Evolutionary conservation across 2,329 filamentous ascomycete species (phyloP).

Genomic region (Ilyonectria destructans): DNA sequence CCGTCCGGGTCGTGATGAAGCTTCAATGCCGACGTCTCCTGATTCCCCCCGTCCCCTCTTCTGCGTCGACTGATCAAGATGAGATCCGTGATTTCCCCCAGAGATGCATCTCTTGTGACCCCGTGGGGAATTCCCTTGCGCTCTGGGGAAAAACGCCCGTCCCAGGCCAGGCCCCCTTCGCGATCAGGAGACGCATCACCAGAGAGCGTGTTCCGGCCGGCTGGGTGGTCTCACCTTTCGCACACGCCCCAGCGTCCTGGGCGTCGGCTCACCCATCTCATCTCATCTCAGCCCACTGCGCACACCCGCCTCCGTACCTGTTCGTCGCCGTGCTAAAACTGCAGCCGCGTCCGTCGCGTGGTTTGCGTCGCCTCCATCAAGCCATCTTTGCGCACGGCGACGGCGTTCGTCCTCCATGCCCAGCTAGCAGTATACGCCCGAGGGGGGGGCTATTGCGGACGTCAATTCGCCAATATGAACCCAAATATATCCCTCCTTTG

Average conservation of each 20-base stretch:
- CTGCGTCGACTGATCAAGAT: slow-evolving; percentile 22
- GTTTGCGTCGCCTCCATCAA: slow-evolving; percentile 31
- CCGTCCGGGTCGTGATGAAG: background rate
- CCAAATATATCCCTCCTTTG: background rate
- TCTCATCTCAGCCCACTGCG: slow-evolving; percentile 40
- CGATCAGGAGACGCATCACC: slow-evolving; percentile 16
- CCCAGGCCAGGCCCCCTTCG: background rate
- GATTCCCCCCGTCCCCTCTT: background rate
- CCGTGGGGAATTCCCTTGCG: slow-evolving; percentile 21
- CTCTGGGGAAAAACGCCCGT: background rate
- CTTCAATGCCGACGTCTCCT: background rate
- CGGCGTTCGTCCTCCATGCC: slow-evolving; percentile 33
- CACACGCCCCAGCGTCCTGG: slow-evolving; percentile 15
- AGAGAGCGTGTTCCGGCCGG: slow-evolving; percentile 2
- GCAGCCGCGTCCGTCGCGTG: slow-evolving; percentile 2
- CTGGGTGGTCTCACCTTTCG: slow-evolving; percentile 21
- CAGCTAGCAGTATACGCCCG: background rate
- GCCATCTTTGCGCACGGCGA: slow-evolving; percentile 23
- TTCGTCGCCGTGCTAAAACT: slow-evolving; percentile 24
- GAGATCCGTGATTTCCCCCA: slow-evolving; percentile 28
- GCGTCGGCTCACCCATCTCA: slow-evolving; percentile 37
- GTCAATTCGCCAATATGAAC: background rate
- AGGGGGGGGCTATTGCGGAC: background rate
- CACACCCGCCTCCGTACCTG: slow-evolving; percentile 40
- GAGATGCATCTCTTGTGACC: slow-evolving; percentile 18